phyloP scores from a whole-genome alignment of 139 green algal species.

The Spirogloea muscicola region DNA sequence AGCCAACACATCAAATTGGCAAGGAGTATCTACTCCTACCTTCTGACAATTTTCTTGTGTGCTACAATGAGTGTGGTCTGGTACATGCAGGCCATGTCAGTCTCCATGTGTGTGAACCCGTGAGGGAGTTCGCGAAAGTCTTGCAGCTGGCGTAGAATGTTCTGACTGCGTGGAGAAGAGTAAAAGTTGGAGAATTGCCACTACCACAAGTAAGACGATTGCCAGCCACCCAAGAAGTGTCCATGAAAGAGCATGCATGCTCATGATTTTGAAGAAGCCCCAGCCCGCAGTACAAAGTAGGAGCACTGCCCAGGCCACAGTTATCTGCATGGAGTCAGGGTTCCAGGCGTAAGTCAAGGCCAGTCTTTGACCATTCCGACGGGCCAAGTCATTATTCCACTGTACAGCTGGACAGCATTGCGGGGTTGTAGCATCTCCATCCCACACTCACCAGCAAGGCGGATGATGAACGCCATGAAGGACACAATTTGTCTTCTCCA shows the following conservation, averaged over 20 bases:
- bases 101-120: no score
- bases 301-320: background rate
- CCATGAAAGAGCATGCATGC: conserved; percentile 1
- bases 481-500: background rate
- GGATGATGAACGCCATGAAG: background rate
- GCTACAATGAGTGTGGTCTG: no score
- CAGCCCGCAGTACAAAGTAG: background rate
- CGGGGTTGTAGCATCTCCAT: background rate
- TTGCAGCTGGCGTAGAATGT: conserved; percentile 26
- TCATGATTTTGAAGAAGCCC: background rate
- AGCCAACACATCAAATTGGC: no score
- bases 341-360: no score
- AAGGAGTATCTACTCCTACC: no score
- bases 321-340: background rate
- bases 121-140: no score
- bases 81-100: no score
- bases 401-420: background rate
- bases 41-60: no score
- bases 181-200: background rate
- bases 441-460: background rate
- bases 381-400: background rate
- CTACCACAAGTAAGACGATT: background rate
- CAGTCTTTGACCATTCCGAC: background rate
- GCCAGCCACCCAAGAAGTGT: background rate
- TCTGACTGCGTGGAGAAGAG: conserved; percentile 18